A percentile compares a stretch with the other conserved stretches of the same genome.
phyloP scores from a whole-genome alignment of 129 eudicot species.

The Sambucus nigra region DNA sequence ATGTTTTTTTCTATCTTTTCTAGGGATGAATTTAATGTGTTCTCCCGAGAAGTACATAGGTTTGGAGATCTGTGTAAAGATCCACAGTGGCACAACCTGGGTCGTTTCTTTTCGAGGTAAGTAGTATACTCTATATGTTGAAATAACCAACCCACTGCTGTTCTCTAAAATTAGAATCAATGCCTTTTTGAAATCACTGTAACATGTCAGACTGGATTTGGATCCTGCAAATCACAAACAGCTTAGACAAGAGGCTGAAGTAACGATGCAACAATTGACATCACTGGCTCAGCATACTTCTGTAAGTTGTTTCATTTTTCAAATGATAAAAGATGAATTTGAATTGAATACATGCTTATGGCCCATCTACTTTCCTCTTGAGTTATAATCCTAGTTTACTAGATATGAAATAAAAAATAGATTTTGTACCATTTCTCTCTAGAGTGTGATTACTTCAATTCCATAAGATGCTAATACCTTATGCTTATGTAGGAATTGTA shows the following conservation, averaged over 20 bases:
- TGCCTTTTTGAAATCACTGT: constrained; percentile 11
- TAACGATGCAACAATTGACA: constrained; percentile 64
- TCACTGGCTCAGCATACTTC: constrained; percentile 83
- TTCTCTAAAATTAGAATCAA: constrained; percentile 3
- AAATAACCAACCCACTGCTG: constrained; percentile 3
- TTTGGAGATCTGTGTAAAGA: constrained; percentile 92
- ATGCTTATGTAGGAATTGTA: constrained; percentile 60
- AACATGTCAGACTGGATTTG: constrained; percentile 55
- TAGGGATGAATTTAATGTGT: constrained; percentile 79
- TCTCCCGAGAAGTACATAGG: constrained; percentile 84
- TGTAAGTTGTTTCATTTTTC: constrained; percentile 37
- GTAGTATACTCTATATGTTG: constrained; percentile 12
- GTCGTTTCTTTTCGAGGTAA: constrained; percentile 72
- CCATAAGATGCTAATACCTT: constrained; percentile 2
- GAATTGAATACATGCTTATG: too few species aligned
- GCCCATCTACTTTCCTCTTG: too few species aligned
- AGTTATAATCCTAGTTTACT: neutral
- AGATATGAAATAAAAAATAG: neutral
- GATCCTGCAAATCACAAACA: constrained; percentile 38
- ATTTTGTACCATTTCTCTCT: neutral
- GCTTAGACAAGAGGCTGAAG: constrained; percentile 69
- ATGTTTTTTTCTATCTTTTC: constrained; percentile 6
- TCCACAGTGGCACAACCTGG: constrained; percentile 90
- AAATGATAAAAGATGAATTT: too few species aligned
- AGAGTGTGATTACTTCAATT: neutral